Evolutionary conservation across 2,329 filamentous ascomycete species (phyloP), one percentile per base, ranked within the genome.

Genomic region (Grosmannia huntii): DNA sequence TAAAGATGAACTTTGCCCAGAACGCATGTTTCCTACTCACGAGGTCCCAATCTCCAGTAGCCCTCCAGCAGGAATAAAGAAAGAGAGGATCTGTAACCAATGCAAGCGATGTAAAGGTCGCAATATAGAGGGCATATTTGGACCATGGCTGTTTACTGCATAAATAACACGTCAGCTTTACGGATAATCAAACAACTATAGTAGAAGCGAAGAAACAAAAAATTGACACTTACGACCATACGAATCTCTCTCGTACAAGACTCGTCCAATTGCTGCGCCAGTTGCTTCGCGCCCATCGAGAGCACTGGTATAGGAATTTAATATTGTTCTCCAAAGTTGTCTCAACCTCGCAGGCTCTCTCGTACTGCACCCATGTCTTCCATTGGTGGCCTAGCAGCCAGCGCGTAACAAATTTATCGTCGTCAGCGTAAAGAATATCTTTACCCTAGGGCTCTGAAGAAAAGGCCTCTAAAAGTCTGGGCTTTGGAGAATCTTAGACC

Each of bases 251-350:
- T 63, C 83, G 82, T n/a, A n/a, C n/a, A n/a, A n/a, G n/a, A n/a
- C n/a, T n/a, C n/a, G n/a, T n/a, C n/a, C n/a, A n/a, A n/a, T 97
- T 97, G 76, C 90, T 96, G 68, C 92, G 82, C 91, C 92, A 97
- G 73, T 97, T 97, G 77, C 91, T 96, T 67, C 92, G 85, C 49
- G 94, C 90, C 92, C 92, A 97, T 53, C 92, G 83, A 52, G 92
- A 83, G 72, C 92, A 97, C 72, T 97, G 92, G 69, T 89, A 92
- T 62, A 97, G 76, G 68, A 95, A 97, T 68, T 91, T 95, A 59
- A 80, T 76, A 68, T 91, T 87, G 69, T 92, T 88, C 71, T 96
- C 92, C 48, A 97, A 79, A 3, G 91, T 96, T 27, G 92, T 97
- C 75, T 94, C 85, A 60, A 97, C 86, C 72, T 95, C 89, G 66